These are phyloP conservation scores for Fusarium mangiferae DNA, from an alignment of 2,329 filamentous ascomycete species.

Conservation along the genomic window DNA sequence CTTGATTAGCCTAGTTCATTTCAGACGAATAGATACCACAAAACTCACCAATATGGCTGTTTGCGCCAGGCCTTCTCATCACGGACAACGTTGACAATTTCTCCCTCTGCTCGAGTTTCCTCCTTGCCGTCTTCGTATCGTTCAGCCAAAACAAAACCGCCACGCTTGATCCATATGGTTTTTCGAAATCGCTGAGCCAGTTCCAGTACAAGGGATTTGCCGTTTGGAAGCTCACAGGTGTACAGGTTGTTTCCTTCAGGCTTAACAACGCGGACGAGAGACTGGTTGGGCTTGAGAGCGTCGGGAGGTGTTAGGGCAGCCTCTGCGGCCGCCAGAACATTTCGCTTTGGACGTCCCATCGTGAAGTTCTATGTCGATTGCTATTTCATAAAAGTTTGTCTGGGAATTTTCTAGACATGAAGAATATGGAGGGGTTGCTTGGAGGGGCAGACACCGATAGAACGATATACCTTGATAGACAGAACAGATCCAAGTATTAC, in stretches of 20 bases:
- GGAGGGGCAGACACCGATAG: slow-evolving; percentile 35
- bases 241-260: slow-evolving; percentile 92
- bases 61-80: slow-evolving; percentile 95
- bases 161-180: slow-evolving; percentile 91
- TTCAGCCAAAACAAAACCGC: slow-evolving; percentile 88
- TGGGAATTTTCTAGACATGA: slow-evolving; percentile 14
- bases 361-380: neutral
- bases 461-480: slow-evolving; percentile 22
- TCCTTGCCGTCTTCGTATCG: slow-evolving; percentile 69
- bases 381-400: neutral
- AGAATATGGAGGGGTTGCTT: slow-evolving; percentile 28
- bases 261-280: slow-evolving; percentile 81
- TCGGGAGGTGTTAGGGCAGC: slow-evolving; percentile 71
- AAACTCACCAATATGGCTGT: slow-evolving; percentile 80
- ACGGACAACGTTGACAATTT: slow-evolving; percentile 92
- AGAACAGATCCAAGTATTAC: slow-evolving; percentile 1
- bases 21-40: neutral
- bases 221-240: slow-evolving; percentile 76
- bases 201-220: slow-evolving; percentile 77
- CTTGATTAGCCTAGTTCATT: slow-evolving; percentile 25
- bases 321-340: slow-evolving; percentile 80
- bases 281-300: slow-evolving; percentile 68
- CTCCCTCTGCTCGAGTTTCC: slow-evolving; percentile 82
- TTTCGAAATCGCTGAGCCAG: slow-evolving; percentile 87
- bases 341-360: slow-evolving; percentile 69